Conservation (phyloP, 345 rosid genomes). For the Xanthoceras sorbifolium region DNA sequence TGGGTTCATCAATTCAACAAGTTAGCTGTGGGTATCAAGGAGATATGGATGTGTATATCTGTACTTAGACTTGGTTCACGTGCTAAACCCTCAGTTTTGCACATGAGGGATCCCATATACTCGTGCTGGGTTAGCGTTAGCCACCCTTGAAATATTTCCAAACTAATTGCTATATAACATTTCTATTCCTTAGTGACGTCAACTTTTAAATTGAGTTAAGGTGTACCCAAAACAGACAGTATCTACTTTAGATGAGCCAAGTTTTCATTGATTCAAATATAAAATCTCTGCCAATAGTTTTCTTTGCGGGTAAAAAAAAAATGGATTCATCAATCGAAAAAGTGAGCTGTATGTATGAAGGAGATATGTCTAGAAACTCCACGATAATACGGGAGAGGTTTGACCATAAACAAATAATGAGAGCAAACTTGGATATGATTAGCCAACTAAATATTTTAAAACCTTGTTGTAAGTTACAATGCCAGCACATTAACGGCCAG, state of each 20-base stretch:
- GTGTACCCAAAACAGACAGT: no score
- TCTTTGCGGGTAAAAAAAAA: not conserved
- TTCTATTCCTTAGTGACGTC: no score
- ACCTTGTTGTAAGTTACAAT: not conserved
- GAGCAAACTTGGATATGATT: not conserved
- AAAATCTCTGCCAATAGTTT: not conserved
- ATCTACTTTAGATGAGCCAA: not conserved
- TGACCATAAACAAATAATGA: not conserved
- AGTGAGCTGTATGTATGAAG: not conserved
- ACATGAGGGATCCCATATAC: no score
- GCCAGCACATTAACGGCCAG: conserved; percentile 18
- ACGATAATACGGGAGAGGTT: not conserved
- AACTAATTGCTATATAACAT: no score
- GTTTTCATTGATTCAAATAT: not conserved
- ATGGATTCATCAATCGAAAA: not conserved
- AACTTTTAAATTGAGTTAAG: no score
- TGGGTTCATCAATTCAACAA: no score
- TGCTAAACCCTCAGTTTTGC: no score
- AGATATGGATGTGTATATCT: not conserved
- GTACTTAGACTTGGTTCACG: no score
- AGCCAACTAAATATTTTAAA: conserved; percentile 3
- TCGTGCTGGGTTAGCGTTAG: no score
- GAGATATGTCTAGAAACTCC: not conserved
- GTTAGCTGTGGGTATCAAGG: not conserved
- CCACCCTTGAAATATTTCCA: no score